Evolutionary conservation across 345 rosid species (phyloP).

Genomic region (Sisymbrium irio): DNA sequence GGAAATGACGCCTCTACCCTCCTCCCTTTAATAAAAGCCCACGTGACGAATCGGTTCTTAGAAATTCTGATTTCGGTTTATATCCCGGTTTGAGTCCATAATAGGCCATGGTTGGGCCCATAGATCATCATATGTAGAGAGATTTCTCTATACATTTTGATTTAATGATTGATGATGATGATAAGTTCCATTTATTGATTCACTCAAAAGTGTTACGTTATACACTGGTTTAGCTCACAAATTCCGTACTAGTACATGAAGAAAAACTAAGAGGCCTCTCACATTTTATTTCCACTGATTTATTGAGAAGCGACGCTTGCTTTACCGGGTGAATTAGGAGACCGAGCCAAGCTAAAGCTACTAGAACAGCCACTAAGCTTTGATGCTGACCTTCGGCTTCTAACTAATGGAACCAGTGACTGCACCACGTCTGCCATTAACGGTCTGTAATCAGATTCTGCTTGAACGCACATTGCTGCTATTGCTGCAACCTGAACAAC

Average conservation of each 20-base stretch:
- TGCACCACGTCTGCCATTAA: conserved; percentile 94
- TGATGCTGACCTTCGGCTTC: conserved; percentile 52
- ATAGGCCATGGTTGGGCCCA: background rate
- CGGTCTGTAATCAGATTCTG: conserved; percentile 87
- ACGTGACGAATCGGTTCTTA: conserved; percentile 2
- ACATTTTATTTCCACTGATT: background rate
- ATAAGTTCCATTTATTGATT: conserved; percentile 2
- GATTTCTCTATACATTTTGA: background rate
- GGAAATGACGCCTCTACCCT: conserved; percentile 13
- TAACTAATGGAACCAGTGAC: conserved; percentile 77
- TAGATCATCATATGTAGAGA: background rate
- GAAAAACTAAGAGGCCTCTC: background rate
- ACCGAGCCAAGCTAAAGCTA: conserved; percentile 46
- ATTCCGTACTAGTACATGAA: background rate
- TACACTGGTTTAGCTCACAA: background rate
- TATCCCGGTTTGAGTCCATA: background rate
- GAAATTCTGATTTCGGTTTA: background rate
- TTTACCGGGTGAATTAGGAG: conserved; percentile 42
- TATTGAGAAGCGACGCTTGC: conserved; percentile 35
- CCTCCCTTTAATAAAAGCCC: background rate
- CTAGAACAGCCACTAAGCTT: conserved; percentile 54
- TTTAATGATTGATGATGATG: background rate
- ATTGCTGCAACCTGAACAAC: conserved; percentile 91
- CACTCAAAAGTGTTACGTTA: conserved; percentile 18
- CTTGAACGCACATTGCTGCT: conserved; percentile 95